Conservation (phyloP, 345 rosid genomes). For the Hibiscus mutabilis region DNA sequence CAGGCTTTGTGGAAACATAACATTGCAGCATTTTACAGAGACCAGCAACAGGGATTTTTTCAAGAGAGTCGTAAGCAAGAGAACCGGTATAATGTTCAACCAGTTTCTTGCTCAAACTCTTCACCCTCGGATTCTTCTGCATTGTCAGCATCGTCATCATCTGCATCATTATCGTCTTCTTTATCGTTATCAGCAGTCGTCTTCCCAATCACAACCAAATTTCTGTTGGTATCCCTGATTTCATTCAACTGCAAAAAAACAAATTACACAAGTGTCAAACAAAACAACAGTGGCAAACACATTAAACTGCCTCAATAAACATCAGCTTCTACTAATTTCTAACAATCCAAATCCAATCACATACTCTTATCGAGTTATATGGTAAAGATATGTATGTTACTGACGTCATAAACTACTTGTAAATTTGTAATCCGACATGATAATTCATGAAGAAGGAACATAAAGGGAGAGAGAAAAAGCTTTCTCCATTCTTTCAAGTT, state of each 20-base stretch:
- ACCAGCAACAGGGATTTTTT: too few species aligned
- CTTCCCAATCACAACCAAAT: slow-evolving; percentile 64
- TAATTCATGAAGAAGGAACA: not conserved
- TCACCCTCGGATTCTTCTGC: slow-evolving; percentile 94
- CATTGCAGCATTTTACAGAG: too few species aligned
- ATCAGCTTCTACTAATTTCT: too few species aligned
- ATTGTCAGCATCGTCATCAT: slow-evolving; percentile 80
- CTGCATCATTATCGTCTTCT: slow-evolving; percentile 81
- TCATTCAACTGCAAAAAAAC: slow-evolving; percentile 63
- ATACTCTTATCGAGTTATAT: not conserved
- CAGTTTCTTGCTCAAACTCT: slow-evolving; percentile 93
- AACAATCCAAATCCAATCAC: too few species aligned
- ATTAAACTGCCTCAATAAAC: too few species aligned
- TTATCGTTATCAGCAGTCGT: slow-evolving; percentile 51
- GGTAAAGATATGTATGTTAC: not conserved
- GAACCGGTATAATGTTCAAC: slow-evolving; percentile 21
- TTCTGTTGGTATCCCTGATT: slow-evolving; percentile 61
- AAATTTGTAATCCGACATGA: not conserved
- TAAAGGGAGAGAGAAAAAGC: not conserved
- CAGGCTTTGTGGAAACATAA: too few species aligned
- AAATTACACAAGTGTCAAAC: not conserved
- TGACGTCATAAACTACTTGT: not conserved
- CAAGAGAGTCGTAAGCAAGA: not conserved
- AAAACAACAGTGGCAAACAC: not conserved
- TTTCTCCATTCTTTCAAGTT: not conserved